Conservation (phyloP, 2,329 filamentous ascomycete species). For the Talaromyces funiculosus region DNA sequence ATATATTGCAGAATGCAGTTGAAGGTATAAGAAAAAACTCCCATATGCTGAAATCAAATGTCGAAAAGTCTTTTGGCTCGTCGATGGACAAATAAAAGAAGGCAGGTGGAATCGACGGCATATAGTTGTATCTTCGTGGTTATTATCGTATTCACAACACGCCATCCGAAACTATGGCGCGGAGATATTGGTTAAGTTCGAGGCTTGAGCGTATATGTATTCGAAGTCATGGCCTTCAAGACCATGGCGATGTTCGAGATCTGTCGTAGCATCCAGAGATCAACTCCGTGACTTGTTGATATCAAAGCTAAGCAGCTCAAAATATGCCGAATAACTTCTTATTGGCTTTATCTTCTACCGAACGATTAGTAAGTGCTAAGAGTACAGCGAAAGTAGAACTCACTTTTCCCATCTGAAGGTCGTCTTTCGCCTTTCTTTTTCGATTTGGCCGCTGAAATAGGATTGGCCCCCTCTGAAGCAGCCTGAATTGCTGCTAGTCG, state of each 20-base stretch:
- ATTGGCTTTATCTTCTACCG: constrained; percentile 12
- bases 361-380: background rate
- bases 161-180: constrained; percentile 2
- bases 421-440: constrained; percentile 16
- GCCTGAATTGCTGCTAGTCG: constrained; percentile 79
- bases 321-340: constrained; percentile 23
- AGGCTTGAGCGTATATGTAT: background rate
- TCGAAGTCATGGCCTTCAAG: background rate
- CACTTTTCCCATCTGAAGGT: constrained; percentile 7
- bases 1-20: background rate
- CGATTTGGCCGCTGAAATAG: constrained; percentile 22
- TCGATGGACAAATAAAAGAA: background rate
- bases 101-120: background rate
- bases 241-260: background rate
- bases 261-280: background rate
- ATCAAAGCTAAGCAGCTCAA: constrained; percentile 9
- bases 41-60: background rate
- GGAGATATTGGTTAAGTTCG: background rate
- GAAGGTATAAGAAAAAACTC: background rate
- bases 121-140: background rate
- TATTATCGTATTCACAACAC: background rate
- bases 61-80: background rate
- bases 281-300: background rate
- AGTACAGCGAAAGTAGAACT: background rate
- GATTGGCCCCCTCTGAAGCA: constrained; percentile 58